phyloP scores from a whole-genome alignment of 805 yeast species.

The Yamadazyma scolyti region DNA sequence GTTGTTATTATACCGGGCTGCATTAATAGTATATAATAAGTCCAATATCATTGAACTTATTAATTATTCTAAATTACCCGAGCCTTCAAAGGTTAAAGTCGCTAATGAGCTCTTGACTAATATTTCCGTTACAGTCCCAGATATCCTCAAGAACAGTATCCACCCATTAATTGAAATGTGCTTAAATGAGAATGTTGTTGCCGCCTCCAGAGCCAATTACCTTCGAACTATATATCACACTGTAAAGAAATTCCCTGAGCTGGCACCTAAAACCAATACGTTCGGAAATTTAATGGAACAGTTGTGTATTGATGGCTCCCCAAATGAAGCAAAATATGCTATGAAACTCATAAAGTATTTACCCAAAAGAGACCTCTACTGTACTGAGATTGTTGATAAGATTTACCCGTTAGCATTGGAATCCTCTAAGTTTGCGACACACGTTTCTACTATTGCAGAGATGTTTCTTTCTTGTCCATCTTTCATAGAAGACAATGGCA shows the following conservation, averaged over 20 bases:
- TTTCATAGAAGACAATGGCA: conserved; percentile 48
- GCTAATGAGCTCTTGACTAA: conserved; percentile 57
- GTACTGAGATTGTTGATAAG: conserved; percentile 33
- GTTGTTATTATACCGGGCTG: conserved; percentile 57
- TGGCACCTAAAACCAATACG: conserved; percentile 39
- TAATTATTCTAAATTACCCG: conserved; percentile 36
- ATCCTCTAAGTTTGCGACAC: conserved; percentile 44
- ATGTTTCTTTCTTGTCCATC: conserved; percentile 47
- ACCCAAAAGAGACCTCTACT: conserved; percentile 36
- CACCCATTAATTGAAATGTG: conserved; percentile 43
- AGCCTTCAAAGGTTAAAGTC: conserved; percentile 21
- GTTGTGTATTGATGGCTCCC: conserved; percentile 50
- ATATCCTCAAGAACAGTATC: conserved; percentile 59
- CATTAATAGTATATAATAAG: conserved; percentile 60
- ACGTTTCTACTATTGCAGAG: conserved; percentile 58
- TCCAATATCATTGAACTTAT: conserved; percentile 57
- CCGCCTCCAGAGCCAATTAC: conserved; percentile 29
- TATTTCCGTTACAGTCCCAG: conserved; percentile 59
- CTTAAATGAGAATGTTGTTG: conserved; percentile 7
- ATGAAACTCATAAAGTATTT: conserved; percentile 53
- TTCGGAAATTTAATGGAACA: conserved; percentile 44
- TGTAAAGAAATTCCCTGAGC: conserved; percentile 46
- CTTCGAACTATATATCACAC: conserved; percentile 62
- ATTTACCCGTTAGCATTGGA: conserved; percentile 50
- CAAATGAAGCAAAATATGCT: conserved; percentile 63